Conservation (phyloP, 2,329 filamentous ascomycete genomes). For the Colletotrichum camelliae region DNA sequence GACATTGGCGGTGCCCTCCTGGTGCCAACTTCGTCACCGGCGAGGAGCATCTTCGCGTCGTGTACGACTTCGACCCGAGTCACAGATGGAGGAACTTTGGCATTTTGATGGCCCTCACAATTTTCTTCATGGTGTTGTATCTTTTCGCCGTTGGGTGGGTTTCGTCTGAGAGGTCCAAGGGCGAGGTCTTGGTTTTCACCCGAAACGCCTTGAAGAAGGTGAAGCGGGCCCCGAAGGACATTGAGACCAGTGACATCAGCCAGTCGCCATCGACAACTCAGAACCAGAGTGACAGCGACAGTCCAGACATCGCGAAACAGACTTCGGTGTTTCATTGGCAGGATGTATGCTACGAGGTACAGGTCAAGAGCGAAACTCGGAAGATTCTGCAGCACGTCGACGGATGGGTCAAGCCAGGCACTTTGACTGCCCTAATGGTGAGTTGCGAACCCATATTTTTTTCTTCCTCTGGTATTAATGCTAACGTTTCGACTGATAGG, state of each 20-base stretch:
- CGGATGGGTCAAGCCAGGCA: slow-evolving; percentile 74
- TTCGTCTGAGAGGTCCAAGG: slow-evolving; percentile 59
- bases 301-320: slow-evolving; percentile 40
- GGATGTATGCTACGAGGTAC: slow-evolving; percentile 72
- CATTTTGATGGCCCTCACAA: slow-evolving; percentile 58
- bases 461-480: rapidly evolving
- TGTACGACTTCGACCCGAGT: slow-evolving; percentile 45
- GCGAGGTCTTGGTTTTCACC: slow-evolving; percentile 66
- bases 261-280: neutral
- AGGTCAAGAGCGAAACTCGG: slow-evolving; percentile 64
- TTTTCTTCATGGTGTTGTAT: slow-evolving; percentile 54
- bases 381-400: slow-evolving; percentile 70
- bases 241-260: neutral
- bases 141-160: slow-evolving; percentile 53
- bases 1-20: slow-evolving; percentile 46
- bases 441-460: slow-evolving; percentile 68
- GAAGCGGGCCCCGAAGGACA: neutral
- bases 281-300: neutral
- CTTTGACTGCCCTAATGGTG: slow-evolving; percentile 69
- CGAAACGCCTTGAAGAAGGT: slow-evolving; percentile 36
- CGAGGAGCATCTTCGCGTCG: slow-evolving; percentile 45
- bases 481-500: neutral
- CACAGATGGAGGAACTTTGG: slow-evolving; percentile 61
- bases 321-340: slow-evolving; percentile 73
- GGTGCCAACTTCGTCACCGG: slow-evolving; percentile 49